Evolutionary conservation across 768 basidiomycete species (phyloP).

Genomic region (Lanmaoa pseudosensibilis): DNA sequence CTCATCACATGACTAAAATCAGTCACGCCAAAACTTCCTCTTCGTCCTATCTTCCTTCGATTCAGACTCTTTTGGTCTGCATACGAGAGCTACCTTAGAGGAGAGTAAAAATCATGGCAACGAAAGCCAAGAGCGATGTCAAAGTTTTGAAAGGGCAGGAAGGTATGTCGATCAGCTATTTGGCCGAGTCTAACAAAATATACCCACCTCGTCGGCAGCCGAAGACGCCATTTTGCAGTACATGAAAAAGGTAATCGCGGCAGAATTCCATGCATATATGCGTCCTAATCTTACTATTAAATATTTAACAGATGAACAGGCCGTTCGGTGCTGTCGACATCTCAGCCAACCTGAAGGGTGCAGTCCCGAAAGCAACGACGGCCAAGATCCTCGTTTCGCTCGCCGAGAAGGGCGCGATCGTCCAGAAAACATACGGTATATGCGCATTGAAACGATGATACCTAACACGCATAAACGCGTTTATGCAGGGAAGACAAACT

Average conservation of each 20-base stretch:
- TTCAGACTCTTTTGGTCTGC: background rate
- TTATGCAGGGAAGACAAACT: constrained; percentile 70
- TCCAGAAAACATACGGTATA: constrained; percentile 81
- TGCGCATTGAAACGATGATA: background rate
- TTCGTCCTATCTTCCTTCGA: background rate
- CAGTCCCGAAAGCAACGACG: constrained; percentile 77
- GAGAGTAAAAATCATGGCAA: constrained; percentile 28
- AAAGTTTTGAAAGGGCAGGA: constrained; percentile 77
- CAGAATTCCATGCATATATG: constrained; percentile 4
- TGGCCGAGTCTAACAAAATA: background rate
- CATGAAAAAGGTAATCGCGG: constrained; percentile 57
- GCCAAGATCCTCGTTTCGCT: constrained; percentile 82
- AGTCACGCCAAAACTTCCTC: background rate
- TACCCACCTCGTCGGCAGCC: constrained; percentile 39
- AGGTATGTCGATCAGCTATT: constrained; percentile 36
- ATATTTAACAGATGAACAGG: constrained; percentile 75
- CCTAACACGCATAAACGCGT: background rate
- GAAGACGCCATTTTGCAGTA: constrained; percentile 79
- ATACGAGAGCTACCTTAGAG: background rate
- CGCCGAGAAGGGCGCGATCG: constrained; percentile 82
- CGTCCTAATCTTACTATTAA: background rate
- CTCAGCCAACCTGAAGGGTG: constrained; percentile 86
- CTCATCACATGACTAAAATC: background rate
- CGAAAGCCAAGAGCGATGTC: constrained; percentile 54
- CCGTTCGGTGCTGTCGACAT: constrained; percentile 93